Base-by-base conservation (phyloP, 2,329 filamentous ascomycete genomes). In the Colletotrichum noveboracense region DNA sequence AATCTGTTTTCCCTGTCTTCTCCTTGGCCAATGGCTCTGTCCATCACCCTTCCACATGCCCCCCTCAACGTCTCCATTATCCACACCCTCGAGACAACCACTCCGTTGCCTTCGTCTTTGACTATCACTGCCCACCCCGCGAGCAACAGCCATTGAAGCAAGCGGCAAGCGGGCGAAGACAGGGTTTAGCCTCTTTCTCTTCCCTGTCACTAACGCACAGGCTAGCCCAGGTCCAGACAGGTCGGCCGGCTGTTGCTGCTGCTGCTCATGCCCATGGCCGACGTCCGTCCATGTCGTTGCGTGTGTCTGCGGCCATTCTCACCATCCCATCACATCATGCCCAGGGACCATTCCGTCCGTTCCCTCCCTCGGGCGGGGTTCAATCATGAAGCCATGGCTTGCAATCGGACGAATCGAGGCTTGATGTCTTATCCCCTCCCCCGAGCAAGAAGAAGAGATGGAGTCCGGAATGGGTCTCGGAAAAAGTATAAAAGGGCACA, bases 401-500 rank as follows among this genome's bases (percentile, higher is more conserved):
- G 77, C 76, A 76, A 69, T 83, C 80, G 78, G 81, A 84, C 86
- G 86, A 88, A 88, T 88, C 80, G 82, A 86, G 82, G 83, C 81
- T 79, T 80, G 79, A 80, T 82, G 79, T 84, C 82, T 86, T 88
- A 86, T 88, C 85, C 84, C 68, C 38, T 48, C 21, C n/a, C 32
- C 61, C 36, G 64, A 80, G 80, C 56, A 80, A 79, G 79, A 78
- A 80, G 78, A 81, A 62, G 80, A 70, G 78, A 82, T 80, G 79
- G 81, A 80, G 83, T 79, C 82, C 80, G 77, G 79, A 82, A 81
- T 82, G 79, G 82, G 80, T 79, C 79, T 76, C 76, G 81, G 82
- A 90, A 88, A 90, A 75, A 88, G 86, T 93, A 93, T 93, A 93
- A 93, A 93, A 92, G 86, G 90, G 84, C 83, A 81, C 81, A 82